A percentile compares a stretch with the other conserved stretches of the same genome.
phyloP scores from a whole-genome alignment of 2,329 filamentous ascomycete species.

The Epichloe gansuensis region DNA sequence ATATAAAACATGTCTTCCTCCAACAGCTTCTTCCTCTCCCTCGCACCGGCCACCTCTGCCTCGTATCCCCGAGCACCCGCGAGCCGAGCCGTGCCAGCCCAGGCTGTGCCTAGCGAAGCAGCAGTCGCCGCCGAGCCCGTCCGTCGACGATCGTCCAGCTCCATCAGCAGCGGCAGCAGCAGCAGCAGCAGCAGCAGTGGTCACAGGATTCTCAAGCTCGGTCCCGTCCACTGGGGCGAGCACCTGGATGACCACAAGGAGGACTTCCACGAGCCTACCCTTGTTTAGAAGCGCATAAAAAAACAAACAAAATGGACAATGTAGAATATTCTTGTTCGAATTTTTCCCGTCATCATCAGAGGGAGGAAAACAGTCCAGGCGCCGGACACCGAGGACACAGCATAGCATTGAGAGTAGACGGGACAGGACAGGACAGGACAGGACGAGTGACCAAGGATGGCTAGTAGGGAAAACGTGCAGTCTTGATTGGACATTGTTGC shows the following conservation, averaged over 20 bases:
- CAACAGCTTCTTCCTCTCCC: slow-evolving; percentile 35
- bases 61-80: slow-evolving; percentile 38
- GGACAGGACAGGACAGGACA: not conserved
- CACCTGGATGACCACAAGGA: slow-evolving; percentile 43
- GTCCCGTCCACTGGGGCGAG: slow-evolving; percentile 52
- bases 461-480: too few species aligned
- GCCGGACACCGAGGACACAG: not conserved
- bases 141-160: slow-evolving; percentile 41
- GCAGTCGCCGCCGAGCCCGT: slow-evolving; percentile 11
- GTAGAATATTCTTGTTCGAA: not conserved
- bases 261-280: slow-evolving; percentile 39
- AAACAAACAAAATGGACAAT: slow-evolving; percentile 19
- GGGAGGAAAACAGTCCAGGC: not conserved
- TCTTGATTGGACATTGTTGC: too few species aligned
- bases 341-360: not conserved
- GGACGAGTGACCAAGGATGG: not conserved
- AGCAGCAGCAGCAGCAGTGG: slow-evolving; percentile 24
- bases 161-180: slow-evolving; percentile 35
- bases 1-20: slow-evolving; percentile 8
- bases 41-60: slow-evolving; percentile 45
- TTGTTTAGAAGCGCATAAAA: slow-evolving; percentile 10
- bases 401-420: not conserved
- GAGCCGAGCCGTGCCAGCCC: slow-evolving; percentile 11
- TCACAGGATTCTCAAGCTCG: slow-evolving; percentile 49
- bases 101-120: slow-evolving; percentile 11